These are phyloP conservation scores for Herpetospermum pedunculosum DNA, from an alignment of 306 rosid genomes.

Conservation along the genomic window DNA sequence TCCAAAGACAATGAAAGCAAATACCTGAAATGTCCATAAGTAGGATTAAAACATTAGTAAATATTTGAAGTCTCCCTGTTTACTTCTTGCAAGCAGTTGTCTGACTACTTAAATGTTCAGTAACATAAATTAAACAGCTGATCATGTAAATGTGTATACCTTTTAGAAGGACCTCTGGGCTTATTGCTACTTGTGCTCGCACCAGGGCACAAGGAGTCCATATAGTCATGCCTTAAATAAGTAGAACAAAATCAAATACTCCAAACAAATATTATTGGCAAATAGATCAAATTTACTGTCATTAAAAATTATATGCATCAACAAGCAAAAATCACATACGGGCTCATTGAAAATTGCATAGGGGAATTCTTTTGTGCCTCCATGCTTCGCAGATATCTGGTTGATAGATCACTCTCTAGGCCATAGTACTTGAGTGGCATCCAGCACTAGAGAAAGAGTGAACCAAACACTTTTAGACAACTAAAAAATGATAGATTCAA, in stretches of 20 bases:
- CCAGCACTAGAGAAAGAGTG: constrained; percentile 43
- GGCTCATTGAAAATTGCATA: constrained; percentile 53
- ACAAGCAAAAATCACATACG: constrained; percentile 32
- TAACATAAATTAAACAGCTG: neutral
- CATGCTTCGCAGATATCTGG: constrained; percentile 61
- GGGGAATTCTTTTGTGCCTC: constrained; percentile 40
- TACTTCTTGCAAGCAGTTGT: neutral
- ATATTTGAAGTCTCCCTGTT: neutral
- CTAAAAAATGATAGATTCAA: neutral
- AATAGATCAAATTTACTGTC: neutral
- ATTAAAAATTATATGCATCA: neutral
- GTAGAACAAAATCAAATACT: constrained; percentile 14
- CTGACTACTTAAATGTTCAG: neutral
- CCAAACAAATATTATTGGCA: neutral
- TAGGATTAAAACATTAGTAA: neutral
- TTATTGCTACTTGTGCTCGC: constrained; percentile 21
- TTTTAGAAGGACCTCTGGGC: constrained; percentile 48
- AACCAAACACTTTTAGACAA: neutral
- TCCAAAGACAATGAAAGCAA: constrained; percentile 59
- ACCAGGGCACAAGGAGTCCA: constrained; percentile 63
- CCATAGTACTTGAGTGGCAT: constrained; percentile 79
- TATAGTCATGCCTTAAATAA: constrained; percentile 55
- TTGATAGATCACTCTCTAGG: constrained; percentile 55
- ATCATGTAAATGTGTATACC: constrained; percentile 27
- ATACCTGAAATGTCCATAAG: constrained; percentile 32